Evolutionary conservation across 305 asterid genomes (phyloP).

Genomic region (Fraxinus sp.): DNA sequence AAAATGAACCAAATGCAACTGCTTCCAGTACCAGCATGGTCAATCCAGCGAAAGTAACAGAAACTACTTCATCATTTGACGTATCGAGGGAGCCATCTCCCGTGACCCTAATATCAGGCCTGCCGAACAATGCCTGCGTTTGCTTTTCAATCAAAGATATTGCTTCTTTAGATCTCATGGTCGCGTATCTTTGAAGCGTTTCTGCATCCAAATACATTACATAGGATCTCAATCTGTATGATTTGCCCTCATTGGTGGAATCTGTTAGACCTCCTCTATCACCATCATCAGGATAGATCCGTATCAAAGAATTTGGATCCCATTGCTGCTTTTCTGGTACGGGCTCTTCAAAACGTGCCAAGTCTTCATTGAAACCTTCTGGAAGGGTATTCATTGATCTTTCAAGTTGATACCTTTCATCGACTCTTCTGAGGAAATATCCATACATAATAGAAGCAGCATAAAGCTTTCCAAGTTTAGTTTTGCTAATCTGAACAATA

Average conservation of each 20-base stretch:
- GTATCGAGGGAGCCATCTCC: slow-evolving; percentile 71
- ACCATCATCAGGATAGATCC: slow-evolving; percentile 60
- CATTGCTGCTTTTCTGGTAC: slow-evolving; percentile 56
- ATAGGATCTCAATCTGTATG: slow-evolving; percentile 66
- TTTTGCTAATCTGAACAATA: slow-evolving; percentile 70
- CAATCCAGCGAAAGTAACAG: slow-evolving; percentile 69
- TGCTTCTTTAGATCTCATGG: slow-evolving; percentile 87
- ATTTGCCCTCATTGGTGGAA: slow-evolving; percentile 45
- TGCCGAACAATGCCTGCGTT: slow-evolving; percentile 87
- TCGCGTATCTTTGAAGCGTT: slow-evolving; percentile 85
- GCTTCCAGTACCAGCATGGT: slow-evolving; percentile 87
- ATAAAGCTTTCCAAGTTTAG: slow-evolving; percentile 89
- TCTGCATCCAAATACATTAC: slow-evolving; percentile 93
- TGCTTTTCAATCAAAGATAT: slow-evolving; percentile 85
- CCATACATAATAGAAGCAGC: slow-evolving; percentile 98
- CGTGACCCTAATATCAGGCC: slow-evolving; percentile 70
- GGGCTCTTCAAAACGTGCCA: slow-evolving; percentile 42
- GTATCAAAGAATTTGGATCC: slow-evolving; percentile 78
- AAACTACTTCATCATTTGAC: slow-evolving; percentile 59
- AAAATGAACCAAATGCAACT: slow-evolving; percentile 86
- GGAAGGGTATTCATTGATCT: slow-evolving; percentile 25
- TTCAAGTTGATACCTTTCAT: slow-evolving; percentile 10
- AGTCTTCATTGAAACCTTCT: slow-evolving; percentile 55
- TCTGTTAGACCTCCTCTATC: slow-evolving; percentile 52
- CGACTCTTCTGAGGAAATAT: slow-evolving; percentile 61